These are phyloP conservation scores for Neofusicoccum ribis DNA, from an alignment of 2,329 filamentous ascomycete genomes.

Conservation along the genomic window DNA sequence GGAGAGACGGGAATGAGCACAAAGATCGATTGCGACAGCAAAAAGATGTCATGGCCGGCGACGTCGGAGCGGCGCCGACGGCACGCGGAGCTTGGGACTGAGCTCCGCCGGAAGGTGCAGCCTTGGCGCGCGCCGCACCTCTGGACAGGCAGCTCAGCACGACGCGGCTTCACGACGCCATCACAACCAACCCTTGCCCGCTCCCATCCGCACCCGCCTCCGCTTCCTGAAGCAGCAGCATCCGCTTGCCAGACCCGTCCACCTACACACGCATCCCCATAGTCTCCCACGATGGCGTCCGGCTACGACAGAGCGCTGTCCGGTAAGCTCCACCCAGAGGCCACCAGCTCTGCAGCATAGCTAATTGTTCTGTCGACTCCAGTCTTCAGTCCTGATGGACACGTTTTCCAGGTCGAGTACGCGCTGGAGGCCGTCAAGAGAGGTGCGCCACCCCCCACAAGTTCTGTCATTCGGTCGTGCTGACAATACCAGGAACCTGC, in stretches of 20 bases:
- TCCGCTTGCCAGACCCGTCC: neutral
- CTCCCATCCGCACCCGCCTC: neutral
- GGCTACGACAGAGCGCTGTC: slow-evolving; percentile 99
- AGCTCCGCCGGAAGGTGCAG: slow-evolving; percentile 1
- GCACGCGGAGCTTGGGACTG: slow-evolving; percentile 14
- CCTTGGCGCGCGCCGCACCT: slow-evolving; percentile 12
- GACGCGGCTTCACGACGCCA: slow-evolving; percentile 17
- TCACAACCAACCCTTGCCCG: slow-evolving; percentile 1
- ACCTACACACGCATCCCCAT: neutral
- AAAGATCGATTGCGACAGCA: slow-evolving; percentile 1
- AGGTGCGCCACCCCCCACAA: slow-evolving; percentile 58
- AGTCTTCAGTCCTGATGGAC: slow-evolving; percentile 99
- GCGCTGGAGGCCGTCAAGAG: slow-evolving; percentile 97
- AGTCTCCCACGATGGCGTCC: slow-evolving; percentile 57
- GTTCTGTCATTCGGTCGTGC: slow-evolving; percentile 1
- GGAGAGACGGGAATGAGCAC: neutral
- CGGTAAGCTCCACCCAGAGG: slow-evolving; percentile 63
- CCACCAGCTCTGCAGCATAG: slow-evolving; percentile 24
- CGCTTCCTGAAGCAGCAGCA: neutral
- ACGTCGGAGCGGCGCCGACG: neutral
- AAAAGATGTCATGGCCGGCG: slow-evolving; percentile 19
- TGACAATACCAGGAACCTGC: slow-evolving; percentile 72
- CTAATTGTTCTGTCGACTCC: slow-evolving; percentile 46
- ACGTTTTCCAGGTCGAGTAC: slow-evolving; percentile 99
- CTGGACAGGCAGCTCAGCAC: slow-evolving; percentile 17